A percentile compares a stretch with the other conserved stretches of the same genome.
These are phyloP conservation scores for Euphrasia confusa DNA, from an alignment of 257 asterid genomes.

Conservation along the genomic window DNA sequence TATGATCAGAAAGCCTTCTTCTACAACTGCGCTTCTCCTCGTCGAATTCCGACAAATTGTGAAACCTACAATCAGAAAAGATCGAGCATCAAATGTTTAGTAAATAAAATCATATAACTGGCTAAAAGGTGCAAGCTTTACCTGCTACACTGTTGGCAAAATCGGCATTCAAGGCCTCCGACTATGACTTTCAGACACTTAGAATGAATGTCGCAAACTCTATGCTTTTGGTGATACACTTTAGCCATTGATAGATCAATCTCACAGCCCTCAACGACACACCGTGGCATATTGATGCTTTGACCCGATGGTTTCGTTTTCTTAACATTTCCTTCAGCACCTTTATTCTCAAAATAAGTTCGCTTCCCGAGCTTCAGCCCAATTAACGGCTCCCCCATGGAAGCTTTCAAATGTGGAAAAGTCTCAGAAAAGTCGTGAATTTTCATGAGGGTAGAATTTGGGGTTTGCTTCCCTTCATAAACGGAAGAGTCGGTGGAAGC, in stretches of 20 bases:
- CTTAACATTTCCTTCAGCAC: conserved; percentile 22
- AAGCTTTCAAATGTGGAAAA: conserved; percentile 33
- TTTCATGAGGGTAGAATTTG: conserved; percentile 22
- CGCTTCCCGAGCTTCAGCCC: conserved; percentile 86
- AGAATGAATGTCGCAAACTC: conserved; percentile 78
- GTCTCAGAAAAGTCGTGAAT: conserved; percentile 35
- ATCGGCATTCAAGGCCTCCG: conserved; percentile 74
- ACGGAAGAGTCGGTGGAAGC: conserved; percentile 60
- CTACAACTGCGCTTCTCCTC: conserved; percentile 88
- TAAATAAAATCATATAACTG: neutral
- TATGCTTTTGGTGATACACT: conserved; percentile 90
- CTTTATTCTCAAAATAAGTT: conserved; percentile 63
- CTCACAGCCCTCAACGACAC: conserved; percentile 85
- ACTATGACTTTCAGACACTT: conserved; percentile 67
- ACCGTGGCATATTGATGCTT: conserved; percentile 31
- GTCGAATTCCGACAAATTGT: conserved; percentile 68
- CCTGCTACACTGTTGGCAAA: conserved; percentile 99
- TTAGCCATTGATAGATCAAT: conserved; percentile 74
- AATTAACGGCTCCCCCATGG: conserved; percentile 56
- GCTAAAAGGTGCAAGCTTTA: conserved; percentile 16
- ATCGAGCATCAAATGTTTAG: neutral
- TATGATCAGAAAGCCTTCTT: conserved; percentile 83
- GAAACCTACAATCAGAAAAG: conserved; percentile 52
- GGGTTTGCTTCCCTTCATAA: conserved; percentile 34
- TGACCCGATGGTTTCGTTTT: conserved; percentile 42